Conservation (phyloP, 1,284 basidiomycete species). For the Vanrija pseudolonga region DNA sequence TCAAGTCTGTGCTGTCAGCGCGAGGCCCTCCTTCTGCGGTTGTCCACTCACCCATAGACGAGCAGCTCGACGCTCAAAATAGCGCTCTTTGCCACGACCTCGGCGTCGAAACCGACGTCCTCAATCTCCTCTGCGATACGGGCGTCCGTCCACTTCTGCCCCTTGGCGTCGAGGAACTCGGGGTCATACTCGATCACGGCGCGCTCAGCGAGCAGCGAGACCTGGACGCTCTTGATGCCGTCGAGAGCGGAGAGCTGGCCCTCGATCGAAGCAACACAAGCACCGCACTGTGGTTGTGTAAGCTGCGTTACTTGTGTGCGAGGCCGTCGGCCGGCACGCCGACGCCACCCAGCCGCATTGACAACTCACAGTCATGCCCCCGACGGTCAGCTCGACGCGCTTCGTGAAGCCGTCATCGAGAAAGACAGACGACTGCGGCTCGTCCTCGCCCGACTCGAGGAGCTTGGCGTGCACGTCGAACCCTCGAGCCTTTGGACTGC, state of each 20-base stretch:
- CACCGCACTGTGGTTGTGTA: slow-evolving; percentile 44
- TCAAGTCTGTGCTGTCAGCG: slow-evolving; percentile 20
- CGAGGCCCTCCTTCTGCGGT: neutral
- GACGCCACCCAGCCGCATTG: neutral
- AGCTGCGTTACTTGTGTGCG: neutral
- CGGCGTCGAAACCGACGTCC: slow-evolving; percentile 49
- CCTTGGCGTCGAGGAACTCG: slow-evolving; percentile 35
- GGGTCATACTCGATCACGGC: slow-evolving; percentile 87
- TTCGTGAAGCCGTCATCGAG: slow-evolving; percentile 1
- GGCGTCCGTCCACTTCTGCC: slow-evolving; percentile 64
- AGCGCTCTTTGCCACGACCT: slow-evolving; percentile 44
- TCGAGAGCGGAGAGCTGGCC: slow-evolving; percentile 75
- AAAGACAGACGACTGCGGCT: neutral
- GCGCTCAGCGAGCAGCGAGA: slow-evolving; percentile 90
- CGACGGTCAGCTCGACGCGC: slow-evolving; percentile 47
- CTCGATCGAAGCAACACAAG: slow-evolving; percentile 72
- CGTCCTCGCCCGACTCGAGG: slow-evolving; percentile 1
- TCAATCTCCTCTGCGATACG: slow-evolving; percentile 65
- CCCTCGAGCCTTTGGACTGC: slow-evolving; percentile 12
- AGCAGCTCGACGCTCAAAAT: slow-evolving; percentile 39
- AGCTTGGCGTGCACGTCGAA: slow-evolving; percentile 13
- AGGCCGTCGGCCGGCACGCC: neutral
- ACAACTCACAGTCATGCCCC: slow-evolving; percentile 47
- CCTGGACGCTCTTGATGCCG: slow-evolving; percentile 83
- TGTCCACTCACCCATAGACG: slow-evolving; percentile 42